A percentile compares a stretch with the other conserved stretches of the same genome.
Evolutionary conservation across 352 stramenopile genomes (phyloP).

Genomic region (Hyaloperonospora brassicae): DNA sequence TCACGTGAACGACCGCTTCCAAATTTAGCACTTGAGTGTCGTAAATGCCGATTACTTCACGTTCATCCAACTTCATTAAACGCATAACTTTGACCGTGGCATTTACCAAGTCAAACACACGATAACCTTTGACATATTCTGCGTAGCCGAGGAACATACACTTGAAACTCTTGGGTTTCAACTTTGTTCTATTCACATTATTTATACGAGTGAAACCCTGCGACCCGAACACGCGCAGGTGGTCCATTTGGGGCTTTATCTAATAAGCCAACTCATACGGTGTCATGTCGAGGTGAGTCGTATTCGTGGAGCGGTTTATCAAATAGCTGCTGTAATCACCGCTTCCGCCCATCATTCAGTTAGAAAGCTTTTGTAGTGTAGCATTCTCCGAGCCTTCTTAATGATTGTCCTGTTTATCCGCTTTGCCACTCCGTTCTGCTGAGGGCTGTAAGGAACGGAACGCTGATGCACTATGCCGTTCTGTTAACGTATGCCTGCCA

Average conservation of each 20-base stretch:
- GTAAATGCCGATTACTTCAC: conserved; percentile 6
- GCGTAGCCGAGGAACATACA: conserved; percentile 23
- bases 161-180: conserved; percentile 17
- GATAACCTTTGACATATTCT: conserved; percentile 14
- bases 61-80: conserved; percentile 16
- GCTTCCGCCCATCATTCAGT: neutral
- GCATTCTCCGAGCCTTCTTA: neutral
- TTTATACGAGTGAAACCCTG: conserved; percentile 19
- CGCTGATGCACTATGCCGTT: conserved; percentile 3
- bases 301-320: neutral
- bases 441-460: neutral
- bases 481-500: neutral
- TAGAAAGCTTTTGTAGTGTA: neutral
- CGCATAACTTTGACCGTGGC: conserved; percentile 11
- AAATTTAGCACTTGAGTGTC: neutral
- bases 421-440: conserved; percentile 2
- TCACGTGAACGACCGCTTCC: neutral
- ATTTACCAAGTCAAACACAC: conserved; percentile 14
- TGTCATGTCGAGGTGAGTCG: neutral
- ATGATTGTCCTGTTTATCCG: conserved; percentile 1
- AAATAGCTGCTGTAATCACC: neutral
- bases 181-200: conserved; percentile 18
- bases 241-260: conserved; percentile 5
- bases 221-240: conserved; percentile 26
- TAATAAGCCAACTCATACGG: conserved; percentile 20